Conservation (phyloP, 2,329 filamentous ascomycete genomes). For the Helminthosporium solani region DNA sequence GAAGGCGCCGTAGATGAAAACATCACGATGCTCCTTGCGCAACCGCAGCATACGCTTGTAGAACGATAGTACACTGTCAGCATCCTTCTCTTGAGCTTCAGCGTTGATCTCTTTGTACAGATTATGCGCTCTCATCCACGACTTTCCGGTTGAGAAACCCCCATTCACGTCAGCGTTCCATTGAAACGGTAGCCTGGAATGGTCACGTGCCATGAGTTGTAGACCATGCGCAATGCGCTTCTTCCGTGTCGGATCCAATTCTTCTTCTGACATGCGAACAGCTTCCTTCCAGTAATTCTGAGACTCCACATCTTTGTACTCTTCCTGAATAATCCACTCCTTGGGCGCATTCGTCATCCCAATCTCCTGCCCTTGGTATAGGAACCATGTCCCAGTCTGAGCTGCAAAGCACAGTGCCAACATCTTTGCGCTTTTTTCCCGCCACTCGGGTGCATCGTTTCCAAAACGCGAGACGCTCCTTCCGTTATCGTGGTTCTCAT, state of each 20-base stretch:
- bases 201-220: conserved; percentile 64
- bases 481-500: conserved; percentile 65
- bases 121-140: conserved; percentile 72
- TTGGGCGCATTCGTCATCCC: conserved; percentile 59
- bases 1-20: conserved; percentile 70
- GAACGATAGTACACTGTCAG: conserved; percentile 58
- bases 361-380: conserved; percentile 64
- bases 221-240: conserved; percentile 49
- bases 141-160: conserved; percentile 63
- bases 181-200: conserved; percentile 70
- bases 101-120: conserved; percentile 63
- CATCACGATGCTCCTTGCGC: conserved; percentile 61
- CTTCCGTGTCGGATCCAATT: conserved; percentile 34
- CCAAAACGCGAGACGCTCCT: conserved; percentile 57
- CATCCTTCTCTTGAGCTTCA: conserved; percentile 52
- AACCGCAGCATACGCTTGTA: conserved; percentile 61
- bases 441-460: conserved; percentile 48
- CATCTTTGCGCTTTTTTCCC: conserved; percentile 54
- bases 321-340: conserved; percentile 51
- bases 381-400: conserved; percentile 56
- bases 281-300: conserved; percentile 45
- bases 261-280: conserved; percentile 28
- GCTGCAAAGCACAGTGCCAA: conserved; percentile 53
- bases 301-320: conserved; percentile 66
- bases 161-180: conserved; percentile 63